Evolutionary conservation across 768 basidiomycete genomes (phyloP), one percentile per base, ranked within the genome.

Genomic region (Pisolithus albus): DNA sequence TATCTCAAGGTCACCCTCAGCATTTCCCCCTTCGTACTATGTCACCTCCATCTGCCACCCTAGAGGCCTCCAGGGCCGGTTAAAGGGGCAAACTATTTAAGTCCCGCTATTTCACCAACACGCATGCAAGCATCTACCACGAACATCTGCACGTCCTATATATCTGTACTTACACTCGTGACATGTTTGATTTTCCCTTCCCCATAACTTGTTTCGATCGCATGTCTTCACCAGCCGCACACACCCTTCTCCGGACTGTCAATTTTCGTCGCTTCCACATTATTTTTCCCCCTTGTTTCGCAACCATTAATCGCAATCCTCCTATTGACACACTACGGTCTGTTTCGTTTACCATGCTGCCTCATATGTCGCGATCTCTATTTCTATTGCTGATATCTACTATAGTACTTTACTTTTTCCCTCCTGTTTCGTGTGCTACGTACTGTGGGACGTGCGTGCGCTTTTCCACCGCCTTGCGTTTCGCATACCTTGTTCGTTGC

Each of bases 121-220:
- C 68, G 66, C 66, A 67, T 62, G 68, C 56, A 69, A 70, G 61
- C 66, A 67, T 67, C 67, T 68, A 67, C 64, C 66, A 60, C 68
- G 66, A 63, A 54, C 62, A 67, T 67, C 68, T 67, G 66, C 66
- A 66, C 66, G 69, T 68, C 64, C 65, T 69, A 67, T 67, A 67
- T 67, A 67, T 67, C 64, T 67, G 66, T 67, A 67, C 66, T 69
- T 69, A 67, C 66, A 67, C 47, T 52, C 64, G 69, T 53, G 60
- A 65, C 68, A 64, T 60, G 65, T 59, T 68, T 57, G 64, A 67
- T 61, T 61, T 58, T 52, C 52, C 55, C 41, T 47, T 56, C 52
- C 38, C 51, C 56, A 60, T 50, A n/a, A 45, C 51, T 51, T 49
- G 55, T 34, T 59, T 58, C 50, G 65, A 58, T 48, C 49, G 61